These are phyloP conservation scores for Thyridium curvatum DNA, from an alignment of 2,329 filamentous ascomycete genomes.

Conservation along the genomic window DNA sequence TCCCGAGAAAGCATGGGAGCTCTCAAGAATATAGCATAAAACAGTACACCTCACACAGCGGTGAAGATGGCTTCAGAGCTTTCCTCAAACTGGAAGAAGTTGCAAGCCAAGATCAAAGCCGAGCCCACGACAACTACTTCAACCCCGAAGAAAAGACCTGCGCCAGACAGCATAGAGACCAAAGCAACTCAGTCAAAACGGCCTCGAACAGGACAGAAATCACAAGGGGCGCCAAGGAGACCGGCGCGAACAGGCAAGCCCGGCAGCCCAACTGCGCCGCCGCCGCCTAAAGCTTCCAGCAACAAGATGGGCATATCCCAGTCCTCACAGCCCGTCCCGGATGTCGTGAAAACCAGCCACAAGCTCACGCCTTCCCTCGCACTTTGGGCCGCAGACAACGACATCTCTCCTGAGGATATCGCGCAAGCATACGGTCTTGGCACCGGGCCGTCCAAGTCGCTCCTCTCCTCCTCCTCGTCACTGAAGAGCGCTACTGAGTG, in stretches of 20 bases:
- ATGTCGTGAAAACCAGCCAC: conserved; percentile 21
- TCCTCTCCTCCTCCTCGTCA: conserved; percentile 37
- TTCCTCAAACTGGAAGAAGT: conserved; percentile 72
- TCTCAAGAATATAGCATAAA: too few relatives aligned
- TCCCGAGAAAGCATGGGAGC: too few relatives aligned
- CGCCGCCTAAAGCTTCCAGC: conserved; percentile 9
- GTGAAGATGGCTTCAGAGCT: conserved; percentile 38
- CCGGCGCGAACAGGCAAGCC: conserved; percentile 2
- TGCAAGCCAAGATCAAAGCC: conserved; percentile 56
- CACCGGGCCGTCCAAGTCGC: conserved; percentile 39
- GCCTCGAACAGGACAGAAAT: too few relatives aligned
- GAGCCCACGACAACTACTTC: conserved; percentile 29
- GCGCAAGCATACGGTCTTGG: conserved; percentile 56
- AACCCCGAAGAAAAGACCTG: conserved; percentile 36
- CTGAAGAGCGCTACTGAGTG: too few relatives aligned
- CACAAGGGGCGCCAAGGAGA: too few relatives aligned
- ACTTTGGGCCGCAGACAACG: conserved; percentile 55
- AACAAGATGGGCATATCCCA: conserved; percentile 45
- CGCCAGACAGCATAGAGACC: conserved; percentile 14
- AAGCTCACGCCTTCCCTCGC: conserved; percentile 46
- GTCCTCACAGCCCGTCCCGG: conserved; percentile 35
- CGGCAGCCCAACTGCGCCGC: too few relatives aligned
- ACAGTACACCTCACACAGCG: too few relatives aligned
- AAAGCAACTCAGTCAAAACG: neutral
- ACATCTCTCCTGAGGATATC: conserved; percentile 53